Percentiles rank a stretch among this genome's conserved stretches.
Conservation (phyloP, 1,139 yeast species). For the Yamadazyma triangularis region DNA sequence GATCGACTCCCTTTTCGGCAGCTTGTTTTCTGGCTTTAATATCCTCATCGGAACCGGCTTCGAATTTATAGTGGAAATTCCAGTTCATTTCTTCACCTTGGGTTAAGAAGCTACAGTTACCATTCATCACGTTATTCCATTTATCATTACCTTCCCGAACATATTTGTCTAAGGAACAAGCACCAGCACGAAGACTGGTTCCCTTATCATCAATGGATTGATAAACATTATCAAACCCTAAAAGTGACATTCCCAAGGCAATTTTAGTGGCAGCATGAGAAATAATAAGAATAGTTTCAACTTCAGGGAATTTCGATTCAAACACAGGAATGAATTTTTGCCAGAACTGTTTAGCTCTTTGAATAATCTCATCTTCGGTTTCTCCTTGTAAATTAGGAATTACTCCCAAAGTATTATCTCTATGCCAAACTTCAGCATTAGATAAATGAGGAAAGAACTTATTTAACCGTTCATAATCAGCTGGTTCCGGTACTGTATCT, state of each 20-base stretch:
- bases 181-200: slow-evolving; percentile 39
- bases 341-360: slow-evolving; percentile 51
- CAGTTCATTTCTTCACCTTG: slow-evolving; percentile 92
- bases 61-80: slow-evolving; percentile 66
- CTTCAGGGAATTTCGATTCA: slow-evolving; percentile 49
- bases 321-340: slow-evolving; percentile 45
- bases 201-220: slow-evolving; percentile 42
- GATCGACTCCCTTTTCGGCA: slow-evolving; percentile 11
- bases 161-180: slow-evolving; percentile 41
- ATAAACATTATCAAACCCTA: slow-evolving; percentile 43
- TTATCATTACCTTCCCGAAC: slow-evolving; percentile 15
- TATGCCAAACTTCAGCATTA: slow-evolving; percentile 34
- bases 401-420: slow-evolving; percentile 40
- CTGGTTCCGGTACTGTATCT: slow-evolving; percentile 55
- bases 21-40: slow-evolving; percentile 44
- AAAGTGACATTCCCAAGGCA: slow-evolving; percentile 66
- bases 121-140: slow-evolving; percentile 62
- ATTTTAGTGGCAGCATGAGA: slow-evolving; percentile 86
- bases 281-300: slow-evolving; percentile 54
- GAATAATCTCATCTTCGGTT: slow-evolving; percentile 55
- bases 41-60: slow-evolving; percentile 79
- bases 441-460: slow-evolving; percentile 48
- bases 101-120: slow-evolving; percentile 59
- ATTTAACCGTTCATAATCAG: slow-evolving; percentile 42
- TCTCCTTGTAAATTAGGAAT: slow-evolving; percentile 63